Evolutionary conservation across 108 stramenopile genomes (phyloP).

Genomic region (Skeletonema grethae): DNA sequence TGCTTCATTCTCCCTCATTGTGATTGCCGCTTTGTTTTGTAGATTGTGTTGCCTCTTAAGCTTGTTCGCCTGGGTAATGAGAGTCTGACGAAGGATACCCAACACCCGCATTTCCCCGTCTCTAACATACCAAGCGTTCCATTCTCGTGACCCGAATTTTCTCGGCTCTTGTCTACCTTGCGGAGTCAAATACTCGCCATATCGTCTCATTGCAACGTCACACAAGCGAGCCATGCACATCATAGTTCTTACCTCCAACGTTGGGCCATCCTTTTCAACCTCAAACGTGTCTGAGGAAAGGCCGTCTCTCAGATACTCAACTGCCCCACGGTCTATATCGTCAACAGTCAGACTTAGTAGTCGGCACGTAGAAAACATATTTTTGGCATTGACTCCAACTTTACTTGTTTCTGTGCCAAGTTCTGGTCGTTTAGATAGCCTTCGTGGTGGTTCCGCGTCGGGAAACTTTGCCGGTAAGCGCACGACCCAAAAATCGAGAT

Average conservation of each 20-base stretch:
- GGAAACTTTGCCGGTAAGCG: slow-evolving; percentile 46
- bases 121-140: slow-evolving; percentile 51
- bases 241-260: slow-evolving; percentile 69
- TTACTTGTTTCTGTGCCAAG: slow-evolving; percentile 29
- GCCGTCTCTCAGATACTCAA: slow-evolving; percentile 47
- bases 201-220: slow-evolving; percentile 51
- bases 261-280: slow-evolving; percentile 44
- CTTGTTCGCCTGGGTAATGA: slow-evolving; percentile 32
- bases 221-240: slow-evolving; percentile 64
- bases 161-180: slow-evolving; percentile 28
- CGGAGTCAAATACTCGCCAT: slow-evolving; percentile 10
- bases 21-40: slow-evolving; percentile 1
- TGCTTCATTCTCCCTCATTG: slow-evolving; percentile 27
- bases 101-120: slow-evolving; percentile 43
- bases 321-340: slow-evolving; percentile 68
- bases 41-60: slow-evolving; percentile 8
- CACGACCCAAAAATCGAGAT: slow-evolving; percentile 60
- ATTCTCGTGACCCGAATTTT: slow-evolving; percentile 27
- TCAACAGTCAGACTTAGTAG: slow-evolving; percentile 60
- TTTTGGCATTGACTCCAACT: slow-evolving; percentile 51
- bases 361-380: slow-evolving; percentile 72
- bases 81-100: slow-evolving; percentile 27
- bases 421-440: slow-evolving; percentile 9
- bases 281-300: slow-evolving; percentile 40
- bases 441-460: slow-evolving; percentile 38